Base-by-base conservation (phyloP, 805 yeast species). In the Candida nitratophila region DNA sequence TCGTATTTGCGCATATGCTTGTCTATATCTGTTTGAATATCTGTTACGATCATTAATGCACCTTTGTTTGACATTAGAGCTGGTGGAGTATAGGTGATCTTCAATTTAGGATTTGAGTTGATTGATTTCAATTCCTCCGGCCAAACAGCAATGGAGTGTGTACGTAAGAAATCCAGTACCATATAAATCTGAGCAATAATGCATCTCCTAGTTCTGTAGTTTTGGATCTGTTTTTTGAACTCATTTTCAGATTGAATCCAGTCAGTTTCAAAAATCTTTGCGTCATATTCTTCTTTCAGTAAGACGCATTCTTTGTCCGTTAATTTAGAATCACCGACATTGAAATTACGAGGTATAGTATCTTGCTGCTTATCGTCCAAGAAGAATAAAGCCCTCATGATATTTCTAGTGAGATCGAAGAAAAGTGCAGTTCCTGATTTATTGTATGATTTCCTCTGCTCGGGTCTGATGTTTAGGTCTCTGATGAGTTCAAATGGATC, bases 181-280 rank as follows among this genome's bases (percentile, higher is more conserved):
- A 61, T 53, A 31, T 53, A 45, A 5, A 54, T n/a, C 46, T 63
- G 66, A 20, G 55, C 31, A 19, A 42, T 40, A 1, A 62, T 40
- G 1, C 50, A 41, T 32, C 45, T 41, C 37, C 56, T 50, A 27
- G 47, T 48, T 14, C 50, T 49, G 3, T 44, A 26, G 17, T 43
- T 44, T 15, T 44, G 37, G 10, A 61, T 29, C 27, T 60, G 63
- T 16, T 40, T 24, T 2, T 32, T 40, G 40, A 63, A 59, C 34
- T 50, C 55, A 22, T 53, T 56, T 7, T 49, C 44, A 35, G 49
- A 49, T 19, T 60, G 39, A 6, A 58, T 43, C 65, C 65, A 62
- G 32, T 60, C 63, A 43, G 56, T 47, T 38, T 57, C 60, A 42
- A 47, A 52, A 10, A 49, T 37, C 38, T 50, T 50, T 9, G 37